Percentiles rank a stretch among this genome's conserved stretches.
phyloP scores from a whole-genome alignment of 1,139 yeast species.

The Saccharomyces hybrid region DNA sequence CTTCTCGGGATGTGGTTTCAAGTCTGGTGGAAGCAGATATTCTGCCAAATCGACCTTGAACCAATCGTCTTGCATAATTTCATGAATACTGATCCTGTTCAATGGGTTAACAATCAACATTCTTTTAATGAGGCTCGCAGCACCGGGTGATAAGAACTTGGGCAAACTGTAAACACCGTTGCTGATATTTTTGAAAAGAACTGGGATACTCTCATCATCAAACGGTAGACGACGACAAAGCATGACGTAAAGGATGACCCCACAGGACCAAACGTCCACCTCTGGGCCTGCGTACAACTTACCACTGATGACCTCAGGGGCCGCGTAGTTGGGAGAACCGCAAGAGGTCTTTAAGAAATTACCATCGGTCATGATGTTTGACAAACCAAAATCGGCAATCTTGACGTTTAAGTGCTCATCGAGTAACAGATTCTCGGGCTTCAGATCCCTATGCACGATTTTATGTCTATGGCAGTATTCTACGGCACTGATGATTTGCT shows the following conservation, averaged over 20 bases:
- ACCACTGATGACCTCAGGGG: constrained; percentile 96
- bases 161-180: constrained; percentile 95
- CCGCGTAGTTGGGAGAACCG: constrained; percentile 97
- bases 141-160: constrained; percentile 78
- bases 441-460: constrained; percentile 92
- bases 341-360: constrained; percentile 91
- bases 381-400: constrained; percentile 91
- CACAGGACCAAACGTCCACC: constrained; percentile 98
- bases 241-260: constrained; percentile 94
- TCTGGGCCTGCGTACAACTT: constrained; percentile 97
- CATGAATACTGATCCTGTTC: constrained; percentile 89
- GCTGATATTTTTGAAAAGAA: constrained; percentile 85
- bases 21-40: constrained; percentile 68
- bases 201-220: constrained; percentile 96
- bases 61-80: constrained; percentile 95
- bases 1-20: constrained; percentile 37
- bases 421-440: constrained; percentile 84
- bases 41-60: constrained; percentile 77
- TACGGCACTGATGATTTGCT: constrained; percentile 94
- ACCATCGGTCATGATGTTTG: constrained; percentile 97
- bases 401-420: constrained; percentile 88
- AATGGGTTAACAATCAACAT: constrained; percentile 96
- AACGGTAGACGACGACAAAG: constrained; percentile 94
- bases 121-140: constrained; percentile 74
- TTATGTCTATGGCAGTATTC: constrained; percentile 97